Percentiles rank a stretch among this genome's conserved stretches.
phyloP scores from a whole-genome alignment of 2,329 filamentous ascomycete species.

The Neopestalotiopsis clavispora region DNA sequence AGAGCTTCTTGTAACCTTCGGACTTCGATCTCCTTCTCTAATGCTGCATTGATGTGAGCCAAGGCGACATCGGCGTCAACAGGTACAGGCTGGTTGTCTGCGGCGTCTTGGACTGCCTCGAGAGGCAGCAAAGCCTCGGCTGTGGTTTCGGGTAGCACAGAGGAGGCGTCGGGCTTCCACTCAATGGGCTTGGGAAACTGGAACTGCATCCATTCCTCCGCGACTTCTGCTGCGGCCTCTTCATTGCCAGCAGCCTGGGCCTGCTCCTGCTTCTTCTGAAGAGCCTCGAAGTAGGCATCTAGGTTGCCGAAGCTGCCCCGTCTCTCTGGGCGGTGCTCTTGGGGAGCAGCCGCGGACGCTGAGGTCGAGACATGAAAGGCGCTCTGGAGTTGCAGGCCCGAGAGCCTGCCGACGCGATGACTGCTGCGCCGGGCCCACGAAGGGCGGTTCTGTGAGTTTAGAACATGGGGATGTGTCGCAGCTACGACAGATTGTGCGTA shows the following conservation, averaged over 20 bases:
- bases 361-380: slow-evolving; percentile 70
- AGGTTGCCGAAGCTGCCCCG: slow-evolving; percentile 65
- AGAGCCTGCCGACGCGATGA: slow-evolving; percentile 59
- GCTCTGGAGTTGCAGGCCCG: slow-evolving; percentile 73
- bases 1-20: slow-evolving; percentile 50
- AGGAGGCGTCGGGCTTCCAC: slow-evolving; percentile 73
- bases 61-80: slow-evolving; percentile 63
- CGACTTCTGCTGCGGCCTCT: slow-evolving; percentile 54
- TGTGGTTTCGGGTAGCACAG: slow-evolving; percentile 60
- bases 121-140: slow-evolving; percentile 50
- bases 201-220: slow-evolving; percentile 89
- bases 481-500: slow-evolving; percentile 98
- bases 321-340: slow-evolving; percentile 62
- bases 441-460: slow-evolving; percentile 73
- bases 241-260: slow-evolving; percentile 53
- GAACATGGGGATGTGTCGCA: slow-evolving; percentile 80
- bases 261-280: slow-evolving; percentile 66
- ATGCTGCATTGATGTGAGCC: slow-evolving; percentile 83
- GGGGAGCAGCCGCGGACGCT: slow-evolving; percentile 53
- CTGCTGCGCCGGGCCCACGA: slow-evolving; percentile 65
- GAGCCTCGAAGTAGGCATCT: slow-evolving; percentile 90
- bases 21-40: slow-evolving; percentile 76
- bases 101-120: slow-evolving; percentile 32
- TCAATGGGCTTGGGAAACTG: slow-evolving; percentile 88
- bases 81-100: slow-evolving; percentile 43